phyloP scores from a whole-genome alignment of 176 grass and related monocot genomes.

The Elaeis guineensis region DNA sequence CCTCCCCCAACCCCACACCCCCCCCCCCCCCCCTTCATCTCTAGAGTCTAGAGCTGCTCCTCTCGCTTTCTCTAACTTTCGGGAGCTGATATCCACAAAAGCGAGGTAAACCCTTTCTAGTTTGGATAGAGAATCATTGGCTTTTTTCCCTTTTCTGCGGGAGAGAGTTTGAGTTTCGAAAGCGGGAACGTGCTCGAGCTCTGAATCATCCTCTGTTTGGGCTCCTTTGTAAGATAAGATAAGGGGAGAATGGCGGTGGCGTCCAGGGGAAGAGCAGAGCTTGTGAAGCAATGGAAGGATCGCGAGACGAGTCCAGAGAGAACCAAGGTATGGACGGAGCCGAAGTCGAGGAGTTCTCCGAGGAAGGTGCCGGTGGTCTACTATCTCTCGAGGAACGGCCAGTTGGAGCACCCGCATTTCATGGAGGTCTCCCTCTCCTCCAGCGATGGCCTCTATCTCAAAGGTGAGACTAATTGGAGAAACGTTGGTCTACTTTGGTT shows the following conservation, averaged over 20 bases:
- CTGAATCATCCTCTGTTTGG: not conserved
- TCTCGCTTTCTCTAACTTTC: not conserved
- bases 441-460: constrained; percentile 30
- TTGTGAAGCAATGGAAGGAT: constrained; percentile 21
- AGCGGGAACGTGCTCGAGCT: not conserved
- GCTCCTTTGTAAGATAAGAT: not conserved
- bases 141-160: too few species aligned
- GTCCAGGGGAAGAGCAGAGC: not conserved
- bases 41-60: not conserved
- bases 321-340: constrained; percentile 55
- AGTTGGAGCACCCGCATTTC: constrained; percentile 73
- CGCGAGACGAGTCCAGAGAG: constrained; percentile 56
- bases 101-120: too few species aligned
- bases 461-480: constrained; percentile 13
- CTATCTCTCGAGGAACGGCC: constrained; percentile 49
- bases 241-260: constrained; percentile 4
- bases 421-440: constrained; percentile 34
- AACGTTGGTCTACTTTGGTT: not conserved
- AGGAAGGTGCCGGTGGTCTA: constrained; percentile 49
- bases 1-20: not conserved
- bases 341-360: constrained; percentile 1
- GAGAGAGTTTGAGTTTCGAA: too few species aligned
- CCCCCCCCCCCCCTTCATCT: too few species aligned
- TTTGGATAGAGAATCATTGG: too few species aligned
- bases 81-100: too few species aligned